Evolutionary conservation across 148 eudicot genomes (phyloP).

Genomic region (Pharnaceum exiguum): DNA sequence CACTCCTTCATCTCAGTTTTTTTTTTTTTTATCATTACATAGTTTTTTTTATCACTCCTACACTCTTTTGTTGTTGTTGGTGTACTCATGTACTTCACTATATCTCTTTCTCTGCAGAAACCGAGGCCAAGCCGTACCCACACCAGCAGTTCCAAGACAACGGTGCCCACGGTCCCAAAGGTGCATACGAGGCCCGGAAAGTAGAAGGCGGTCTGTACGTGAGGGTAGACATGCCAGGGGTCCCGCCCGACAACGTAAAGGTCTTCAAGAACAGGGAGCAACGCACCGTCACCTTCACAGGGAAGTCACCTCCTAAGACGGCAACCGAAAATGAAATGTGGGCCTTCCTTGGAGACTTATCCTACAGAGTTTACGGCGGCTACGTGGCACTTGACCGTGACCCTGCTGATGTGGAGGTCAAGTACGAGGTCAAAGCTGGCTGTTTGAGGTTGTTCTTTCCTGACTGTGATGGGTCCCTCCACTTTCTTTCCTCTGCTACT

Average conservation of each 20-base stretch:
- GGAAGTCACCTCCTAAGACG: neutral
- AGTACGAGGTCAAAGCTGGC: neutral
- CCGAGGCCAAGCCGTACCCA: neutral
- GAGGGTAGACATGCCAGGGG: slow-evolving; percentile 11
- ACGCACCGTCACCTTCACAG: slow-evolving; percentile 1
- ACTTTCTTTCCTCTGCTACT: neutral
- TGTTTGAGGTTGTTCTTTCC: slow-evolving; percentile 5
- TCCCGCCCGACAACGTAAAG: neutral
- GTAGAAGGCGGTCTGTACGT: neutral
- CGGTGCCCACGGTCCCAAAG: neutral
- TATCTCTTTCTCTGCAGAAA: neutral
- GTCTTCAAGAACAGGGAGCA: neutral
- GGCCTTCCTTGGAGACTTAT: too few relatives aligned
- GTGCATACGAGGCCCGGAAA: neutral
- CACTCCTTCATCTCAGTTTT: too few relatives aligned
- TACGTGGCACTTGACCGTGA: slow-evolving; percentile 2
- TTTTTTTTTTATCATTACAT: too few relatives aligned
- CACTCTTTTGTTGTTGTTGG: too few relatives aligned
- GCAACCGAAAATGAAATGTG: too few relatives aligned
- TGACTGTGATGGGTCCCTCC: slow-evolving; percentile 9
- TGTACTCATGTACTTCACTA: neutral
- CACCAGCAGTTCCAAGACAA: too few relatives aligned
- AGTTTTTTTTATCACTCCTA: too few relatives aligned
- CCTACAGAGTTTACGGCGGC: slow-evolving; percentile 11
- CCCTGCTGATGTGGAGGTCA: neutral